phyloP scores from a whole-genome alignment of 805 yeast genomes.

The Spathaspora girioi region DNA sequence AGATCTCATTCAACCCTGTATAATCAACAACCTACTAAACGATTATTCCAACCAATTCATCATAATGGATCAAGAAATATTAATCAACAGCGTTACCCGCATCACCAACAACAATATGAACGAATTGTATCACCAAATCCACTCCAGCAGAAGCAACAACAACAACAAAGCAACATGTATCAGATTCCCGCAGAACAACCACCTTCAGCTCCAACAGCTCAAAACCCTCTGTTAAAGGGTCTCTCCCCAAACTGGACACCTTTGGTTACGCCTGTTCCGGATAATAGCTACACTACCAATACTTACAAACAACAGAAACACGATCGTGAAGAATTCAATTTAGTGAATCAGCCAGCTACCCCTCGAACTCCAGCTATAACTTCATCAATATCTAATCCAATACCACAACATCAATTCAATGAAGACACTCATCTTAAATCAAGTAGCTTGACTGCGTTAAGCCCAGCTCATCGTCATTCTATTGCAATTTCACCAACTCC shows the following conservation, averaged over 20 bases:
- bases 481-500: conserved; percentile 24
- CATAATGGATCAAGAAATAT: conserved; percentile 1
- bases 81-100: neutral
- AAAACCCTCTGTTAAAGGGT: neutral
- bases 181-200: neutral
- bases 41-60: conserved; percentile 4
- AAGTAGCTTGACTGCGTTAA: neutral
- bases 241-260: conserved; percentile 20
- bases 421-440: neutral
- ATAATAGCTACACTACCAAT: neutral
- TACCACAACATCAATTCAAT: neutral
- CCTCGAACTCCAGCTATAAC: neutral
- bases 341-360: neutral
- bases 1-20: conserved; percentile 1
- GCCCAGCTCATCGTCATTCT: conserved; percentile 21
- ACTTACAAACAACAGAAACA: neutral
- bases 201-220: neutral
- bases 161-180: neutral
- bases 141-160: neutral
- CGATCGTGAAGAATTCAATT: neutral
- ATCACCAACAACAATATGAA: neutral
- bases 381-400: neutral
- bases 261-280: conserved; percentile 3
- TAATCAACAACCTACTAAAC: neutral
- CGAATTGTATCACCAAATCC: neutral